Conservation (phyloP, 495 filamentous ascomycete genomes). For the Hyaloscypha finlandica region DNA sequence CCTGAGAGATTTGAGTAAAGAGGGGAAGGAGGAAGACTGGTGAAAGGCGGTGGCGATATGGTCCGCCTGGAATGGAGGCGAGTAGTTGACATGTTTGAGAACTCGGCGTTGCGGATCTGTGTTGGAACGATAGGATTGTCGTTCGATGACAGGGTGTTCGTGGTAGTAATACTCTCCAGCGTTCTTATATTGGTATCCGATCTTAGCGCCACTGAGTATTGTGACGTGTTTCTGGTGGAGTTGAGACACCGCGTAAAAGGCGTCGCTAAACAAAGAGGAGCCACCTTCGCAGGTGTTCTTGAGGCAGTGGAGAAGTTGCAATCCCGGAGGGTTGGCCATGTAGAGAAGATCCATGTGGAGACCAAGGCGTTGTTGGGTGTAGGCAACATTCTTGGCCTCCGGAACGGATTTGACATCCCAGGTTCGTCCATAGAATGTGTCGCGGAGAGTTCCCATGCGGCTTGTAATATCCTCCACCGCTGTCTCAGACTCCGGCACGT, state of each 20-base stretch:
- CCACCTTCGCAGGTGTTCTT: slow-evolving; percentile 74
- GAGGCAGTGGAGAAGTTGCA: slow-evolving; percentile 87
- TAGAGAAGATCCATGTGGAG: slow-evolving; percentile 95
- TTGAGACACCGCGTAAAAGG: slow-evolving; percentile 57
- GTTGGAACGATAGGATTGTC: background rate
- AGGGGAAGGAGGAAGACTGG: background rate
- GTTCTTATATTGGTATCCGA: slow-evolving; percentile 72
- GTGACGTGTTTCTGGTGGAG: slow-evolving; percentile 41
- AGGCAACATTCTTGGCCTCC: slow-evolving; percentile 85
- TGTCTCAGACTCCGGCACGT: slow-evolving; percentile 60
- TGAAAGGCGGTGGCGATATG: slow-evolving; percentile 38
- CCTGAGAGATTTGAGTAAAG: slow-evolving; percentile 45
- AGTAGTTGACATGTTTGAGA: slow-evolving; percentile 61
- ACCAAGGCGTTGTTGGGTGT: slow-evolving; percentile 75
- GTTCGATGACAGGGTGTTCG: slow-evolving; percentile 54
- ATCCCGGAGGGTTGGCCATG: slow-evolving; percentile 72
- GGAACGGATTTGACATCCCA: slow-evolving; percentile 84
- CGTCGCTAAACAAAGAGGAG: slow-evolving; percentile 79
- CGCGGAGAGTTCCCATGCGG: slow-evolving; percentile 71
- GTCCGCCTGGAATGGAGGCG: slow-evolving; percentile 65
- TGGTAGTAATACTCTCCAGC: slow-evolving; percentile 61
- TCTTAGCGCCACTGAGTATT: slow-evolving; percentile 42
- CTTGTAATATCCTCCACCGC: slow-evolving; percentile 67
- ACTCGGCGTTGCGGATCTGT: background rate
- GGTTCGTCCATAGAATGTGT: slow-evolving; percentile 85